Evolutionary conservation across 805 yeast species (phyloP), one percentile per base, ranked within the genome.

Genomic region (Barnettozyma siamensis): DNA sequence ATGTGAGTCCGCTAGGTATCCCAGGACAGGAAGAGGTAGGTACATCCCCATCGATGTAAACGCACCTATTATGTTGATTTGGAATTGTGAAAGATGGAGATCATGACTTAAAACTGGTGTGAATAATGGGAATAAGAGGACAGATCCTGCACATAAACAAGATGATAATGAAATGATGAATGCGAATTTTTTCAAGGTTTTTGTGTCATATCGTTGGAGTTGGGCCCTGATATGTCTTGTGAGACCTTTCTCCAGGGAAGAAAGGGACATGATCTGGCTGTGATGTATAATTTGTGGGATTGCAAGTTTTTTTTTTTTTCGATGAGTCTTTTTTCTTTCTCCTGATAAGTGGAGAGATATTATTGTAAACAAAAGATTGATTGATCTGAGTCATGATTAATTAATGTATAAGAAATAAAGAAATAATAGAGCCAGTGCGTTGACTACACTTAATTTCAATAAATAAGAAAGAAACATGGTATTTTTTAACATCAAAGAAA

Each of bases 41-140:
- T 91, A 93, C 77, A 86, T 78, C 2, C 97, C 97, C 44, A 84
- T 59, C 23, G 84, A 81, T 30, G 86, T 79, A 19, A 75, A 67
- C 23, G 88, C 80, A 5, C 94, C 83, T 11, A 91, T 78, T 42
- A 78, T 61, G 62, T 91, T 93, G 58, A 78, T 69, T 52, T 78
- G 72, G 40, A 85, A 66, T 49, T 87, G 87, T 1, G 80, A 62
- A 53, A 83, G 80, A 3, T 76, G 73, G 36, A 83, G 64, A n/a
- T 65, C 58, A 11, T 64, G 57, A 43, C 78, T 79, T 58, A 93
- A 76, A 13, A 80, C 75, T 16, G 83, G 74, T 6, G 95, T 76
- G 61, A 82, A 89, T 31, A 91, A 65, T 8, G 96, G 82, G 58
- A 88, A 87, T 17, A 89, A 70, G 44, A 87, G 70, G 38, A 91